Percentiles rank a stretch among this genome's conserved stretches.
phyloP scores from a whole-genome alignment of 2,329 filamentous ascomycete genomes.

The Colletotrichum sp. region DNA sequence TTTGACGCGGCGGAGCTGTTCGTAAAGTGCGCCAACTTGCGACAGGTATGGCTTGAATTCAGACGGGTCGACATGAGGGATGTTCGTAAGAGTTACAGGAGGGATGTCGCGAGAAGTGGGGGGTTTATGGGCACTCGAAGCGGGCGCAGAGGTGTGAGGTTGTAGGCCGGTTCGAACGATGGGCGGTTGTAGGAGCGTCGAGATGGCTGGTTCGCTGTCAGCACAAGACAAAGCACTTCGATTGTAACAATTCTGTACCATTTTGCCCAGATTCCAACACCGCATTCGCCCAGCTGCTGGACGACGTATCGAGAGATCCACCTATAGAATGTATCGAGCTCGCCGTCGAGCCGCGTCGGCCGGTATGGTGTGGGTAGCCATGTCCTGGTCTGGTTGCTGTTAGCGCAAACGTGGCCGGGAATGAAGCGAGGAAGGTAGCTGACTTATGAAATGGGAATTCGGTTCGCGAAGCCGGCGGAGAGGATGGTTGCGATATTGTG shows the following conservation, averaged over 20 bases:
- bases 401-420: not conserved
- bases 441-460: constrained; percentile 68
- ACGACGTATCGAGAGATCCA: constrained; percentile 77
- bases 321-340: constrained; percentile 90
- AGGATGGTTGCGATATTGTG: constrained; percentile 59
- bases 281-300: constrained; percentile 59
- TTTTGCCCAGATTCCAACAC: constrained; percentile 81
- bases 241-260: constrained; percentile 52
- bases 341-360: constrained; percentile 80
- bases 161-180: constrained; percentile 88
- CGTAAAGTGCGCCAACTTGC: constrained; percentile 86
- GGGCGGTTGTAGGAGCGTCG: constrained; percentile 88
- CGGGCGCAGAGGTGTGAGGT: constrained; percentile 75
- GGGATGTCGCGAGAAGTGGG: constrained; percentile 91
- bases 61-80: constrained; percentile 78
- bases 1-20: constrained; percentile 85
- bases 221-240: not conserved
- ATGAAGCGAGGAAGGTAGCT: constrained; percentile 12
- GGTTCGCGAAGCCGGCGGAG: constrained; percentile 53
- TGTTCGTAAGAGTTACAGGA: constrained; percentile 88
- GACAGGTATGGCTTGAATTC: constrained; percentile 85
- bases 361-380: constrained; percentile 49
- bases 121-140: constrained; percentile 76
- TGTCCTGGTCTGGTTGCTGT: constrained; percentile 44
- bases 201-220: constrained; percentile 69